Evolutionary conservation across 106 monocot species (phyloP).

Genomic region (Chionographis japonica): DNA sequence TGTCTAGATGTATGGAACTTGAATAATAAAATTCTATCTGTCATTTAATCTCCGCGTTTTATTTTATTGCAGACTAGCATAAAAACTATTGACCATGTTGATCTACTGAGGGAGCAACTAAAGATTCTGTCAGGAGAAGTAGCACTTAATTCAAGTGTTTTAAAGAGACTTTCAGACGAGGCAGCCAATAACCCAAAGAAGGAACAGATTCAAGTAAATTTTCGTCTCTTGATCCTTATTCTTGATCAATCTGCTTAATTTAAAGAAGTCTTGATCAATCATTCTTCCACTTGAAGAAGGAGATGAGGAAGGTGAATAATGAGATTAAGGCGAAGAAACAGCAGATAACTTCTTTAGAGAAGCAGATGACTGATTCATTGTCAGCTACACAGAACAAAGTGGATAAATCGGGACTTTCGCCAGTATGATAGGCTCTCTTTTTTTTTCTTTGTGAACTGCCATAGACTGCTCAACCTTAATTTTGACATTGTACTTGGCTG

Average conservation of each 20-base stretch:
- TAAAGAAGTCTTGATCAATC: background rate
- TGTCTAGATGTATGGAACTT: no score
- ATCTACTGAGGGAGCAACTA: conserved; percentile 73
- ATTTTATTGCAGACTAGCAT: conserved; percentile 44
- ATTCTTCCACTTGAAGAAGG: conserved; percentile 46
- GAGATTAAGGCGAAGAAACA: conserved; percentile 73
- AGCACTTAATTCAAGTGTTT: conserved; percentile 68
- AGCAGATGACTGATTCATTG: conserved; percentile 59
- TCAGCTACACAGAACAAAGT: conserved; percentile 34
- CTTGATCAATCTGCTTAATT: background rate
- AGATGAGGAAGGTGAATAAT: conserved; percentile 60
- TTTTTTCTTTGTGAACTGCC: background rate
- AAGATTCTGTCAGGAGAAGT: conserved; percentile 94
- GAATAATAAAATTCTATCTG: no score
- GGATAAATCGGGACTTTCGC: conserved; percentile 39
- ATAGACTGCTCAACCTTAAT: no score
- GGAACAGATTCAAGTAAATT: conserved; percentile 74
- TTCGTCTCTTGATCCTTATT: background rate
- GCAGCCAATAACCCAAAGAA: conserved; percentile 61
- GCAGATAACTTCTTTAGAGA: conserved; percentile 73
- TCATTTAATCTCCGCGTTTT: background rate
- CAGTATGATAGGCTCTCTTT: conserved; percentile 22
- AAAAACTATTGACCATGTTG: conserved; percentile 72
- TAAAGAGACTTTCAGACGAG: conserved; percentile 83
- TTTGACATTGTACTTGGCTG: background rate